Conservation (phyloP, 805 yeast species). For the Candida takata region DNA sequence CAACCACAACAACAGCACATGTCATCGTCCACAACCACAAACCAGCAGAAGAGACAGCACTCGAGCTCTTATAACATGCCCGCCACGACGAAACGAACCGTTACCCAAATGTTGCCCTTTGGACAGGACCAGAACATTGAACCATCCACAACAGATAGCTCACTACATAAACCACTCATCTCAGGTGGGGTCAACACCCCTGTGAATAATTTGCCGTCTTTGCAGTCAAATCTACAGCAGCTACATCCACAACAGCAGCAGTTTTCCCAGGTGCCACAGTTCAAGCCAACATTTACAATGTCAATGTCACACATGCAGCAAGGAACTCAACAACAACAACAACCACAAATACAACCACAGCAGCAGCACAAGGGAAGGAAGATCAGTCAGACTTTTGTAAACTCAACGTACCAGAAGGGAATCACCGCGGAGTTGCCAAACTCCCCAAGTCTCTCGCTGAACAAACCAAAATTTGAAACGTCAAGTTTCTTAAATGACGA, state of each 20-base stretch:
- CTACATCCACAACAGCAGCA: conserved; percentile 3
- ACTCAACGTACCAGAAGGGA: conserved; percentile 9
- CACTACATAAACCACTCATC: too few relatives aligned
- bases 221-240: conserved; percentile 2
- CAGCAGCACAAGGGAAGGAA: conserved; percentile 6
- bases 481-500: conserved; percentile 18
- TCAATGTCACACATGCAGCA: neutral
- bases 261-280: conserved; percentile 2
- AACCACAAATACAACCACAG: conserved; percentile 6
- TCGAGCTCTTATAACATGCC: conserved; percentile 17
- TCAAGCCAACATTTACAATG: conserved; percentile 8
- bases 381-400: conserved; percentile 15
- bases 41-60: conserved; percentile 19
- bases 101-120: conserved; percentile 3
- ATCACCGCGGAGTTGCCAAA: conserved; percentile 12
- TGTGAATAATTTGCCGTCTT: conserved; percentile 3
- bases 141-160: too few relatives aligned
- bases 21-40: neutral
- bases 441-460: conserved; percentile 13
- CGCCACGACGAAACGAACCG: conserved; percentile 10
- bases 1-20: neutral
- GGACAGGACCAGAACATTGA: too few relatives aligned
- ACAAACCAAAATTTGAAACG: conserved; percentile 10
- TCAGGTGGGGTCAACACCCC: neutral
- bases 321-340: neutral